Conservation (phyloP, 768 basidiomycete genomes). For the Auricularia sp. region DNA sequence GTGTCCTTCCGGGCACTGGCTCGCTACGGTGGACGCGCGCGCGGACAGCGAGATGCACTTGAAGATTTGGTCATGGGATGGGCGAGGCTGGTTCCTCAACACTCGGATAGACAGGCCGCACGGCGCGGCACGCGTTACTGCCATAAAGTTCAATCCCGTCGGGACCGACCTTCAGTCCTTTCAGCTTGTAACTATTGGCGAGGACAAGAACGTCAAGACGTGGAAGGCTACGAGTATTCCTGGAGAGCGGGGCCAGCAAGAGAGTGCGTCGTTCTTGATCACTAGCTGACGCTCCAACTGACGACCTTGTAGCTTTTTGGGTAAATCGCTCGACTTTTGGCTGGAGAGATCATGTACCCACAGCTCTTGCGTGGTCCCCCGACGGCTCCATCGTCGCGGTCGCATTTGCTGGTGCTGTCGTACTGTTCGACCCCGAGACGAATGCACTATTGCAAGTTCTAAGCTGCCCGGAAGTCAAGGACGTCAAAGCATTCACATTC, state of each 20-base stretch:
- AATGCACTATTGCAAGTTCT: constrained; percentile 52
- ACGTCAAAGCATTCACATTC: constrained; percentile 34
- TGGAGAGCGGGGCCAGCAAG: constrained; percentile 34
- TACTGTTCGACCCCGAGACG: constrained; percentile 62
- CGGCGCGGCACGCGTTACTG: constrained; percentile 49
- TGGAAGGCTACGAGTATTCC: constrained; percentile 55
- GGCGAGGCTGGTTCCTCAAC: constrained; percentile 63
- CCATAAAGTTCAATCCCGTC: constrained; percentile 57
- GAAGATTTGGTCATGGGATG: constrained; percentile 87
- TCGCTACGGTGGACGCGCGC: constrained; percentile 81
- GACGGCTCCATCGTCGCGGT: constrained; percentile 83
- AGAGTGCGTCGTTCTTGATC: constrained; percentile 34
- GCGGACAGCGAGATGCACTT: constrained; percentile 66
- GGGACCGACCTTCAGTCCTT: constrained; percentile 19
- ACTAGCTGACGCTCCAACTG: constrained; percentile 2
- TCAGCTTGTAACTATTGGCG: constrained; percentile 62
- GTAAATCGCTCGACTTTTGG: constrained; percentile 60
- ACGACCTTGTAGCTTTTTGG: constrained; percentile 52
- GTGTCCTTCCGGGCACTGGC: constrained; percentile 68
- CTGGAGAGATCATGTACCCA: constrained; percentile 60
- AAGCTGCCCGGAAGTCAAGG: constrained; percentile 41
- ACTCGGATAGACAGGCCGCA: constrained; percentile 88
- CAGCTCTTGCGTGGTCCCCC: constrained; percentile 62
- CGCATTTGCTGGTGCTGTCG: constrained; percentile 52
- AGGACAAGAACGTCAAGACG: constrained; percentile 65